These are phyloP conservation scores for Leishmania tarentolae DNA, from an alignment of 208 protist species.

Conservation along the genomic window DNA sequence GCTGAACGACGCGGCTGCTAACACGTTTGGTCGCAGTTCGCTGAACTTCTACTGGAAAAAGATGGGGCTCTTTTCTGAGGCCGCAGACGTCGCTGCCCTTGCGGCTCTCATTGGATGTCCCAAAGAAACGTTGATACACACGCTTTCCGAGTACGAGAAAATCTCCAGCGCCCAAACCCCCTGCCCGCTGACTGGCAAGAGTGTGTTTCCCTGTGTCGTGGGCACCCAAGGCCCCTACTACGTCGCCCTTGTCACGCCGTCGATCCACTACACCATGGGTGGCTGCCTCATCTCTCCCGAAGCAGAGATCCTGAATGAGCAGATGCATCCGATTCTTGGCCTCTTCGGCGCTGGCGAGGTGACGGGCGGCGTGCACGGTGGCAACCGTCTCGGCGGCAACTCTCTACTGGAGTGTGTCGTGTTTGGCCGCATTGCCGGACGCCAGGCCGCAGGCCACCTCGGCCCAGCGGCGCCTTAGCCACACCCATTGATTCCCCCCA, in stretches of 20 bases:
- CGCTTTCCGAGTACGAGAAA: slow-evolving; percentile 63
- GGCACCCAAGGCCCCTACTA: slow-evolving; percentile 72
- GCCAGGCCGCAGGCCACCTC: slow-evolving; percentile 40
- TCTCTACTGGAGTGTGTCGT: slow-evolving; percentile 92
- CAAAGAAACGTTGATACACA: slow-evolving; percentile 33
- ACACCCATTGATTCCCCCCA: not conserved
- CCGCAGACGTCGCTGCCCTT: slow-evolving; percentile 43
- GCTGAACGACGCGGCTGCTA: slow-evolving; percentile 67
- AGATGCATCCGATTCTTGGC: slow-evolving; percentile 75
- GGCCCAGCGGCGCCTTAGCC: not conserved
- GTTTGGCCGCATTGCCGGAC: slow-evolving; percentile 76
- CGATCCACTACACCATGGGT: slow-evolving; percentile 98
- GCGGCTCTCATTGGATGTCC: slow-evolving; percentile 66
- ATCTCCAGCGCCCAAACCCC: slow-evolving; percentile 20
- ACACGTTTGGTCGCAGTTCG: slow-evolving; percentile 65
- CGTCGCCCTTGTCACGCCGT: slow-evolving; percentile 92
- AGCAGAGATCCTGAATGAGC: slow-evolving; percentile 73
- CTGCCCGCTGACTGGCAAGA: slow-evolving; percentile 76
- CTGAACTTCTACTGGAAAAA: slow-evolving; percentile 85
- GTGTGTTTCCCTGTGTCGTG: slow-evolving; percentile 68
- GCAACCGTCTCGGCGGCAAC: slow-evolving; percentile 97
- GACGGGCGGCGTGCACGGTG: slow-evolving; percentile 96
- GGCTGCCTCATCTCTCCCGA: slow-evolving; percentile 90
- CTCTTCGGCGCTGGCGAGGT: slow-evolving; percentile 97
- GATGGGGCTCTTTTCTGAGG: slow-evolving; percentile 64